Conservation (phyloP, 192 early-diverging fungal genomes). For the Coemansia erecta region DNA sequence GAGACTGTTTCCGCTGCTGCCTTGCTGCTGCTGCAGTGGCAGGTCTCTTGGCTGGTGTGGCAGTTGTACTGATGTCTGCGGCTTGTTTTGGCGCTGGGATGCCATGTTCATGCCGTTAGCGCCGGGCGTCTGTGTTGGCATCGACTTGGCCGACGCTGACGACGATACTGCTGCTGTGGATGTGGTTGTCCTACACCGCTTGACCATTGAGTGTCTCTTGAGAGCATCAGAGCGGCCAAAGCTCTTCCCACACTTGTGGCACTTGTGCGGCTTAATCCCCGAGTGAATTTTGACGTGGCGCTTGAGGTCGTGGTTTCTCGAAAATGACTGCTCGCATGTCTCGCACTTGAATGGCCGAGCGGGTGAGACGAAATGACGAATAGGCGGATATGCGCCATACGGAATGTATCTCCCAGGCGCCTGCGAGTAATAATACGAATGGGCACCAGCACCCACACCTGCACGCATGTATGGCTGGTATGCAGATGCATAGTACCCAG, state of each 20-base stretch:
- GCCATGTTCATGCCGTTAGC: not conserved
- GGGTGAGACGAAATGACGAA: slow-evolving; percentile 53
- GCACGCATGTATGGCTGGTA: slow-evolving; percentile 52
- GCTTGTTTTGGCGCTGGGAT: slow-evolving; percentile 7
- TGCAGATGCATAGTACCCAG: slow-evolving; percentile 40
- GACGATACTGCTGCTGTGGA: slow-evolving; percentile 6
- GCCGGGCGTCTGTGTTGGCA: not conserved
- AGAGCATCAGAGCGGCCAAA: slow-evolving; percentile 75
- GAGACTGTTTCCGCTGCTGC: slow-evolving; percentile 5
- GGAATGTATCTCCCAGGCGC: slow-evolving; percentile 45
- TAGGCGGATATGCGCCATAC: slow-evolving; percentile 46
- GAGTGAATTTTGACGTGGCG: slow-evolving; percentile 75
- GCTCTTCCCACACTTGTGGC: slow-evolving; percentile 67
- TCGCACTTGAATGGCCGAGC: slow-evolving; percentile 57
- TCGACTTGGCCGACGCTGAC: slow-evolving; percentile 6
- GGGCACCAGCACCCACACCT: slow-evolving; percentile 2
- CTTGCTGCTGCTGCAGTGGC: not conserved
- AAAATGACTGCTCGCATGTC: slow-evolving; percentile 60
- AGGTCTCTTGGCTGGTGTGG: not conserved
- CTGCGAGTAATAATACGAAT: slow-evolving; percentile 51
- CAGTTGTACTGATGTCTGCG: not conserved
- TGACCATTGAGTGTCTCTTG: slow-evolving; percentile 65
- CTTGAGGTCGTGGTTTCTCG: slow-evolving; percentile 72
- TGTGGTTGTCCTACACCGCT: slow-evolving; percentile 53
- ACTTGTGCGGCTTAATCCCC: slow-evolving; percentile 74